These are phyloP conservation scores for Moesziomyces sp. DNA, from an alignment of 1,284 basidiomycete species.

Conservation along the genomic window DNA sequence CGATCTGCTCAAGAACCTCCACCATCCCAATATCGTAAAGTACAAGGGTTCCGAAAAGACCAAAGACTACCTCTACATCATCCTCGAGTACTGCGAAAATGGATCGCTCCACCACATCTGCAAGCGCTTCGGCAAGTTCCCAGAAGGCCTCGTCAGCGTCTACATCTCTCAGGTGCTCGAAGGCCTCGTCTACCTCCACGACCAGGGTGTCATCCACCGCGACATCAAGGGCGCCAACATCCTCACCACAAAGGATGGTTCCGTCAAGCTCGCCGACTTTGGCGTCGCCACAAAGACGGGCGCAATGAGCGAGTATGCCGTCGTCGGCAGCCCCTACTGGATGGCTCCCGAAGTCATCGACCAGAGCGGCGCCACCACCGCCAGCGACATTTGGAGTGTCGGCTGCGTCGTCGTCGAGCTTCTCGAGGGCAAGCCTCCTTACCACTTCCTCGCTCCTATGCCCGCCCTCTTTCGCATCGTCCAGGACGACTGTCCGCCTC, in stretches of 20 bases:
- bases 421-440: conserved; percentile 93
- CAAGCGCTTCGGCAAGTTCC: conserved; percentile 97
- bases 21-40: conserved; percentile 93
- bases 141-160: conserved; percentile 92
- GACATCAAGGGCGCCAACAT: conserved; percentile 71
- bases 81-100: conserved; percentile 98
- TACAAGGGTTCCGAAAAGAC: conserved; percentile 98
- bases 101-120: conserved; percentile 93
- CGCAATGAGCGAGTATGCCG: conserved; percentile 69
- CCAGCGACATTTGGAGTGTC: conserved; percentile 95
- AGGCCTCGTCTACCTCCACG: conserved; percentile 61
- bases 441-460: conserved; percentile 95
- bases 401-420: conserved; percentile 97
- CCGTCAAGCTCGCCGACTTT: conserved; percentile 48
- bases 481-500: conserved; percentile 93
- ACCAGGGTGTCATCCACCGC: conserved; percentile 64
- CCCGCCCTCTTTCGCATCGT: conserved; percentile 97
- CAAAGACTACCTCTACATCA: conserved; percentile 91
- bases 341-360: conserved; percentile 67
- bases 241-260: conserved; percentile 75
- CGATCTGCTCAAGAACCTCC: conserved; percentile 94
- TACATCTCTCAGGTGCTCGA: conserved; percentile 86
- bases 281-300: conserved; percentile 52
- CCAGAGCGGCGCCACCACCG: conserved; percentile 93
- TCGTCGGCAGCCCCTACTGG: conserved; percentile 66